phyloP scores from a whole-genome alignment of 1,284 basidiomycete genomes.

The Cystobasidiaceae sp. region DNA sequence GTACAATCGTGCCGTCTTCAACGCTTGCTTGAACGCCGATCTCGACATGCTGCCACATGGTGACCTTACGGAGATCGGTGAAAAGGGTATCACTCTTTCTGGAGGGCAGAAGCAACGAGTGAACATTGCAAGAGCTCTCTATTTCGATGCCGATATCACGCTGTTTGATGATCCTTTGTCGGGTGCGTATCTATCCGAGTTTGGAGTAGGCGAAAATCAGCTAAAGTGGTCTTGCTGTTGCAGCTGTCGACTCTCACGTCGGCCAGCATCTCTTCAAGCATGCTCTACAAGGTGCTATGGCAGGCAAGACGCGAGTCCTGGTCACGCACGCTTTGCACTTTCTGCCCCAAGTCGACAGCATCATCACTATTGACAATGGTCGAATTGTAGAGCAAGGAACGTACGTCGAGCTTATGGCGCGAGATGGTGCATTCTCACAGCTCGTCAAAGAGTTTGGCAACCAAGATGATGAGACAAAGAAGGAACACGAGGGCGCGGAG shows the following conservation, averaged over 20 bases:
- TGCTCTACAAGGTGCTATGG: conserved; percentile 64
- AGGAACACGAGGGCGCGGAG: conserved; percentile 49
- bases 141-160: conserved; percentile 76
- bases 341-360: conserved; percentile 62
- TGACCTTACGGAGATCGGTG: conserved; percentile 75
- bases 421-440: conserved; percentile 63
- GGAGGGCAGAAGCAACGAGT: conserved; percentile 73
- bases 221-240: conserved; percentile 48
- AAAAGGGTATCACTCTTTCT: conserved; percentile 57
- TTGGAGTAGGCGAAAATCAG: neutral
- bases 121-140: conserved; percentile 76
- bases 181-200: conserved; percentile 28
- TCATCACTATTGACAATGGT: conserved; percentile 70
- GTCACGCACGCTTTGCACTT: conserved; percentile 80
- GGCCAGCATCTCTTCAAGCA: conserved; percentile 80
- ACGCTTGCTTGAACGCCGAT: conserved; percentile 71
- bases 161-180: conserved; percentile 70
- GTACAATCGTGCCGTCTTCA: conserved; percentile 69
- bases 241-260: conserved; percentile 76
- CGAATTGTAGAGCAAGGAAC: conserved; percentile 64
- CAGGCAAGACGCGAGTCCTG: conserved; percentile 67
- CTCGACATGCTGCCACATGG: conserved; percentile 73
- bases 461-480: conserved; percentile 52
- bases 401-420: conserved; percentile 61
- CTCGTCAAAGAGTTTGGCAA: conserved; percentile 65